phyloP scores from a whole-genome alignment of 331 rosid genomes.

The Rhamnella rubrinervis region DNA sequence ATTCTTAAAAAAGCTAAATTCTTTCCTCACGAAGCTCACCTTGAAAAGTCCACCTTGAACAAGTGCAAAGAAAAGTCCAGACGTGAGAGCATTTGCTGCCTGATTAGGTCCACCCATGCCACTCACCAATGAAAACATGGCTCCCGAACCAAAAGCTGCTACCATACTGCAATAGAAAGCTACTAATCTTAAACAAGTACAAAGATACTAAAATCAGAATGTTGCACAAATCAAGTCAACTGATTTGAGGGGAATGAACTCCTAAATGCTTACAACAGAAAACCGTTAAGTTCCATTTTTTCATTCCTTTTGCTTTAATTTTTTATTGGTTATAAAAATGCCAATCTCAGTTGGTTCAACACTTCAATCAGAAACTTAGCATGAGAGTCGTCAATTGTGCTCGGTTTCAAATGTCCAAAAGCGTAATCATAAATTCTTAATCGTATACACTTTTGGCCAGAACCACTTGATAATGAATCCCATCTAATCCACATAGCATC shows the following conservation, averaged over 20 bases:
- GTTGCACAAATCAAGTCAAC: not conserved
- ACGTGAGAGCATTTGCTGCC: conserved; percentile 71
- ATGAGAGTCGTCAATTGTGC: not conserved
- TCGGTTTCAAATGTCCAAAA: not conserved
- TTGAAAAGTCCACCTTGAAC: conserved; percentile 96
- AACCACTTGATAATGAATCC: not conserved
- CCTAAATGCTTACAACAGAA: not conserved
- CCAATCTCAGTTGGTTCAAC: too few species aligned
- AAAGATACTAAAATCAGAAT: conserved; percentile 5
- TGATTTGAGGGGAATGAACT: not conserved
- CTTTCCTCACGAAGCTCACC: conserved; percentile 47
- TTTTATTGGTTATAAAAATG: too few species aligned
- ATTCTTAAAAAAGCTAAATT: conserved; percentile 5
- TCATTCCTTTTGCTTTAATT: too few species aligned
- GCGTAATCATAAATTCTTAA: not conserved
- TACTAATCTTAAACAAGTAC: conserved; percentile 17
- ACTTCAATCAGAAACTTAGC: too few species aligned
- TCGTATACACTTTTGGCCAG: not conserved
- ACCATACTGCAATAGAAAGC: conserved; percentile 65
- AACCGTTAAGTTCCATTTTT: too few species aligned
- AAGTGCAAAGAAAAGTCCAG: conserved; percentile 92
- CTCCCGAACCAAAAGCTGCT: conserved; percentile 99
- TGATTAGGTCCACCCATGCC: conserved; percentile 95
- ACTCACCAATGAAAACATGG: conserved; percentile 84
- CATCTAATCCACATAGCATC: not conserved